These are phyloP conservation scores for Boletus subluridellus DNA, from an alignment of 1,284 basidiomycete species.

Conservation along the genomic window DNA sequence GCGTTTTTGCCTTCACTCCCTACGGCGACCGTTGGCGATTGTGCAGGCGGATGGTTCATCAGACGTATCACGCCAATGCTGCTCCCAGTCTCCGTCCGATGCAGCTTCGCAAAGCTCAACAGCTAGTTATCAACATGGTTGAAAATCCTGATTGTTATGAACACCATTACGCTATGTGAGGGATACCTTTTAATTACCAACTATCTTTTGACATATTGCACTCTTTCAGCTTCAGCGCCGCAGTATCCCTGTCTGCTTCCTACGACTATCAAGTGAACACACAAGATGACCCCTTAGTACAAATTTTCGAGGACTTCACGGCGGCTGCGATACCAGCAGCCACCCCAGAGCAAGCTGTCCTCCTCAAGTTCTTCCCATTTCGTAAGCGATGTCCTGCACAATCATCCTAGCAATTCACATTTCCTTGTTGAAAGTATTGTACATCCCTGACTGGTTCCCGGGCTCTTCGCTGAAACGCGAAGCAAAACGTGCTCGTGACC, in stretches of 20 bases:
- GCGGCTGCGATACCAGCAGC: neutral
- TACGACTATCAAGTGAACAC: conserved; percentile 16
- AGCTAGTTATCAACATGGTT: conserved; percentile 5
- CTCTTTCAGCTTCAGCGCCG: conserved; percentile 3
- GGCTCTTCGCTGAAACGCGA: conserved; percentile 15
- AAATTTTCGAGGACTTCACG: neutral
- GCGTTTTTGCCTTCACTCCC: neutral
- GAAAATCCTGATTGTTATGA: conserved; percentile 4
- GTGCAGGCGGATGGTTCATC: conserved; percentile 12
- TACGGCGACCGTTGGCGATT: conserved; percentile 13
- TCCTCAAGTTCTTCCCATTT: conserved; percentile 20
- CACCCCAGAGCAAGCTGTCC: conserved; percentile 3
- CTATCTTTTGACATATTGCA: neutral
- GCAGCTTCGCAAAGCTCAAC: conserved; percentile 11
- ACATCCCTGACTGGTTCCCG: conserved; percentile 24
- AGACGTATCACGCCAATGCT: neutral
- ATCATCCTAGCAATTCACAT: neutral
- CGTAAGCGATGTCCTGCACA: conserved; percentile 7
- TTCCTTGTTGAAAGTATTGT: conserved; percentile 11
- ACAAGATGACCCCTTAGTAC: conserved; percentile 10
- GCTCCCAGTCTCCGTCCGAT: conserved; percentile 8
- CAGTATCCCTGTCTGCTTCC: conserved; percentile 11
- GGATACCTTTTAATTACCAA: too few species aligned
- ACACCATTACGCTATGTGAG: conserved; percentile 7
- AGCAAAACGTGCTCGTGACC: conserved; percentile 1